These are phyloP conservation scores for Ophiostoma australiae DNA, from an alignment of 2,329 filamentous ascomycete species.

Conservation along the genomic window DNA sequence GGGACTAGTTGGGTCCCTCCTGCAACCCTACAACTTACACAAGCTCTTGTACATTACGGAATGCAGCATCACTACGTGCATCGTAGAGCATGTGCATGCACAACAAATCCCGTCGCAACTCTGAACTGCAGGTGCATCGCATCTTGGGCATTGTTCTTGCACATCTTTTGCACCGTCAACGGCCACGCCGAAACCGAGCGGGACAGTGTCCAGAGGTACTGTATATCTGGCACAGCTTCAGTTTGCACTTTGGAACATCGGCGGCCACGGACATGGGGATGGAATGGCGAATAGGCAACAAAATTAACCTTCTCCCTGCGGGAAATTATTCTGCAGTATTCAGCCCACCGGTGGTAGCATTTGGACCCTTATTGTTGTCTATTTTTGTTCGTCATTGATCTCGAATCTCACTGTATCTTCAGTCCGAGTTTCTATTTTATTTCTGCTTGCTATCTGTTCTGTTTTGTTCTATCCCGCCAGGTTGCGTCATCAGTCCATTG, in stretches of 20 bases:
- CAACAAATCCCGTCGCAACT: not conserved
- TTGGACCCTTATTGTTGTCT: not conserved
- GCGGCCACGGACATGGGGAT: not conserved
- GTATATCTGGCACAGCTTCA: too few relatives aligned
- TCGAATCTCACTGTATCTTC: too few relatives aligned
- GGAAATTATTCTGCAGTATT: too few relatives aligned
- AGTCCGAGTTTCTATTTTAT: not conserved
- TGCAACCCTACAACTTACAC: not conserved
- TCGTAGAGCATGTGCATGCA: not conserved
- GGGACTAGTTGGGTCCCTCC: not conserved
- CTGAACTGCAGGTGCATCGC: not conserved
- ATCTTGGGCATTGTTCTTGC: not conserved
- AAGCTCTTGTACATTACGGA: not conserved
- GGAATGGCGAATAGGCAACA: not conserved
- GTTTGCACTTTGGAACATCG: too few relatives aligned
- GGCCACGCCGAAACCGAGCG: not conserved
- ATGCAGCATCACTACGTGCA: not conserved
- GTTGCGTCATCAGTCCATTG: not conserved
- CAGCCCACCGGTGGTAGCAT: too few relatives aligned
- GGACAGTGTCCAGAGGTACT: not conserved
- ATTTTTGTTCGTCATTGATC: not conserved
- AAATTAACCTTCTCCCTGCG: not conserved
- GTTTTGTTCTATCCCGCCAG: not conserved
- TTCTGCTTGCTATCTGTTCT: not conserved
- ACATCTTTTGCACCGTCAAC: not conserved